These are phyloP conservation scores for Colletotrichum abscissum DNA, from an alignment of 2,329 filamentous ascomycete species.

Conservation along the genomic window DNA sequence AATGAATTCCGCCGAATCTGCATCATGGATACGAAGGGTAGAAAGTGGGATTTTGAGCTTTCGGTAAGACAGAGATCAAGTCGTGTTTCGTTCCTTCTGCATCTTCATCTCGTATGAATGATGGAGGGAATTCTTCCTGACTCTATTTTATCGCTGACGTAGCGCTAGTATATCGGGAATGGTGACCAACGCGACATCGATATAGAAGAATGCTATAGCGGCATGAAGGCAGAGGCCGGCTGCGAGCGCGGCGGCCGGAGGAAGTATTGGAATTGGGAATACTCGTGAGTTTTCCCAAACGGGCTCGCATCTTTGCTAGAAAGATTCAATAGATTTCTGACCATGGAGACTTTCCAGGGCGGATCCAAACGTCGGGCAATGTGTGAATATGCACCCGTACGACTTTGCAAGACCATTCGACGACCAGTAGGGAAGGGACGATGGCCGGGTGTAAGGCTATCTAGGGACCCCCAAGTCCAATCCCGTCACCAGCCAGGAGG, in stretches of 20 bases:
- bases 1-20: neutral
- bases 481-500: neutral
- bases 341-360: neutral
- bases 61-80: neutral
- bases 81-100: neutral
- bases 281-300: neutral
- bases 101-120: neutral
- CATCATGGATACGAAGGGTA: neutral
- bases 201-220: neutral
- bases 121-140: neutral
- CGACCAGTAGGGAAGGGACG: neutral
- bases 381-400: neutral
- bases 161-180: neutral
- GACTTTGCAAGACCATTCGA: neutral
- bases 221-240: neutral
- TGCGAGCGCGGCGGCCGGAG: neutral
- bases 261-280: neutral
- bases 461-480: too few species aligned
- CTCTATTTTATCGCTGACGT: neutral
- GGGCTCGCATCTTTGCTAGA: neutral
- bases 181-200: neutral
- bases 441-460: too few species aligned
- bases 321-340: neutral
- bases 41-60: neutral
- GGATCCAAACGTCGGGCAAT: neutral